phyloP scores from a whole-genome alignment of 306 rosid genomes.

The Albizia julibrissin region DNA sequence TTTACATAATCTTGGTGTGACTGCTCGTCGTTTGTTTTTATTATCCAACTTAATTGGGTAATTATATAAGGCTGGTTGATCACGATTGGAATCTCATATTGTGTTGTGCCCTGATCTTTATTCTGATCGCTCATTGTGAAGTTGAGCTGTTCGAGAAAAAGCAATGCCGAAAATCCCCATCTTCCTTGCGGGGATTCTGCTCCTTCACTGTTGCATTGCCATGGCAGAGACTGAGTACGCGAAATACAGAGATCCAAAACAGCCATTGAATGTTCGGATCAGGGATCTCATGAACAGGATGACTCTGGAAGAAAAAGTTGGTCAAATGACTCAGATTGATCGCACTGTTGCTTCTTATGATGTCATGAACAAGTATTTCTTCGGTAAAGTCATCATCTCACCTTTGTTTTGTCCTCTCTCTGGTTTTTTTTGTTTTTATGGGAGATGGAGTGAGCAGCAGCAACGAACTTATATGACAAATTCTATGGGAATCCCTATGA shows the following conservation, averaged over 20 bases:
- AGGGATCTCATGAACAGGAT: conserved; percentile 34
- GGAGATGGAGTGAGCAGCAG: not conserved
- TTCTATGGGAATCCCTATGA: conserved; percentile 45
- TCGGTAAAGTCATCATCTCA: conserved; percentile 21
- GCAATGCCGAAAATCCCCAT: conserved; percentile 23
- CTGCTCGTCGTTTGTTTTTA: not conserved
- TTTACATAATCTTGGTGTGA: too few relatives aligned
- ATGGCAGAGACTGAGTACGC: conserved; percentile 23
- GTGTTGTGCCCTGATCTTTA: not conserved
- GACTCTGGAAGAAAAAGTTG: conserved; percentile 43
- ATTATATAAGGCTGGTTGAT: not conserved
- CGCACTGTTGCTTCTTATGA: conserved; percentile 30
- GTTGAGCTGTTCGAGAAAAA: conserved; percentile 18
- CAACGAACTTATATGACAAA: not conserved
- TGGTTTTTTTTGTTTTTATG: not conserved
- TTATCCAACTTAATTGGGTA: not conserved
- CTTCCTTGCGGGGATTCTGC: conserved; percentile 24
- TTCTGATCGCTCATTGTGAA: not conserved
- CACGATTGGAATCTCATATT: not conserved
- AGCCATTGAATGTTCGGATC: conserved; percentile 36
- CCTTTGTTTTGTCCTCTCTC: not conserved
- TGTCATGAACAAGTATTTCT: conserved; percentile 33
- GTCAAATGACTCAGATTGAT: conserved; percentile 45
- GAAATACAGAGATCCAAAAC: conserved; percentile 46
- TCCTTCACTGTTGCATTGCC: conserved; percentile 22